A percentile compares a stretch with the other conserved stretches of the same genome.
Conservation (phyloP, 1,284 basidiomycete genomes). For the Tilletia caries region DNA sequence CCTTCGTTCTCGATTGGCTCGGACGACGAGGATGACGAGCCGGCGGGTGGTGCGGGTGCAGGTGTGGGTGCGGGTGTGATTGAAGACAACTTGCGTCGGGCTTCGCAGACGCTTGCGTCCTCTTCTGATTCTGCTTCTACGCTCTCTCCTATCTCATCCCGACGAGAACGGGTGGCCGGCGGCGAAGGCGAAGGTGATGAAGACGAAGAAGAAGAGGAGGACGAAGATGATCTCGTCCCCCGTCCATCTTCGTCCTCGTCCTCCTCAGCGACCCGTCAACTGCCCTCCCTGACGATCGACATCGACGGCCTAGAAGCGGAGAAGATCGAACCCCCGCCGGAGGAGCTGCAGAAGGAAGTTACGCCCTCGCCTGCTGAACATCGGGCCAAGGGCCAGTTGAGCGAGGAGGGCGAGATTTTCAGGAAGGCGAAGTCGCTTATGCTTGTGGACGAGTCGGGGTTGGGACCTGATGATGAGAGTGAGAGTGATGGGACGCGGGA, state of each 20-base stretch:
- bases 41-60: no score
- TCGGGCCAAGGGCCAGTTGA: constrained; percentile 34
- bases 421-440: constrained; percentile 28
- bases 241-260: not conserved
- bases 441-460: constrained; percentile 17
- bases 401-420: constrained; percentile 47
- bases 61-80: not conserved
- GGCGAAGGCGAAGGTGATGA: constrained; percentile 5
- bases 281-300: constrained; percentile 2
- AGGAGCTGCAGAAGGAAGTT: not conserved
- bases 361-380: constrained; percentile 24
- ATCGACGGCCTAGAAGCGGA: not conserved
- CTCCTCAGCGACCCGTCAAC: not conserved
- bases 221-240: not conserved
- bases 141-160: no score
- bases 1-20: constrained; percentile 43
- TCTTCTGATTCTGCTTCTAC: not conserved
- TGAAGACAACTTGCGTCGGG: not conserved
- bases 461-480: constrained; percentile 22
- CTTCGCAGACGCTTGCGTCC: not conserved
- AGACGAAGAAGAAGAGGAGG: constrained; percentile 2
- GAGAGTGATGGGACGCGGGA: constrained; percentile 12
- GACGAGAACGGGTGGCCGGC: not conserved
- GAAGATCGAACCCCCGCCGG: not conserved
- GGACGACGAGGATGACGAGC: constrained; percentile 35